Evolutionary conservation across 2,329 filamentous ascomycete genomes (phyloP), one percentile per base, ranked within the genome.

Genomic region (Xylaria sp.): DNA sequence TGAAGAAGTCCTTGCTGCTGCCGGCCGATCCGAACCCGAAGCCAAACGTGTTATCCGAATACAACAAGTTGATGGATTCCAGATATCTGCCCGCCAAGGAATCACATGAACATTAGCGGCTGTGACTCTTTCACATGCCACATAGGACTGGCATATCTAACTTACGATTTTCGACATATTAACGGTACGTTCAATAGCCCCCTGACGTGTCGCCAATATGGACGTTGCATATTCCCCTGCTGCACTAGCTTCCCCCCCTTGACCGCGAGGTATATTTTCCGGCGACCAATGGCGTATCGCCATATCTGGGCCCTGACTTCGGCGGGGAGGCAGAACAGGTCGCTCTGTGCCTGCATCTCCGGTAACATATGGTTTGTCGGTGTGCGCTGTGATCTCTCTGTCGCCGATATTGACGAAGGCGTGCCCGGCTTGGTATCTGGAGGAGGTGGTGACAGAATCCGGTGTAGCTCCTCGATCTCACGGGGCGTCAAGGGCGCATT

Each of bases 291-390:
- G 19, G 63, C 68, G n/a, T 70, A 57, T 50, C 59, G 65, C 70
- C 70, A 71, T 4, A 71, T 70, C 14, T 66, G 61, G 27, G 68
- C 48, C 45, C 70, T 66, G 17, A 71, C 36, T 21, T 71, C 70
- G 24, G 65, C 62, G 9, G 70, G 70, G 36, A 71, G 36, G 42
- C 59, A 64, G 54, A 71, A 71, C 42, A 71, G 32, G 53, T 70
- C 55, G 58, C 68, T 71, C 42, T 71, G 64, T 24, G 14, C 32
- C 50, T 70, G 70, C 24, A 39, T 32, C 4, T 65, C 62, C 14
- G 70, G 70, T n/a, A 71, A 17, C 70, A 71, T 71, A 14, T 71
- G 55, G 57, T 70, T 70, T 12, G 70, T 71, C 24, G 68, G 68
- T 50, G 70, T 71, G 30, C 70, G 68, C 42, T 34, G 65, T 55